These are phyloP conservation scores for Cruciata laevipes DNA, from an alignment of 257 asterid species.

Conservation along the genomic window DNA sequence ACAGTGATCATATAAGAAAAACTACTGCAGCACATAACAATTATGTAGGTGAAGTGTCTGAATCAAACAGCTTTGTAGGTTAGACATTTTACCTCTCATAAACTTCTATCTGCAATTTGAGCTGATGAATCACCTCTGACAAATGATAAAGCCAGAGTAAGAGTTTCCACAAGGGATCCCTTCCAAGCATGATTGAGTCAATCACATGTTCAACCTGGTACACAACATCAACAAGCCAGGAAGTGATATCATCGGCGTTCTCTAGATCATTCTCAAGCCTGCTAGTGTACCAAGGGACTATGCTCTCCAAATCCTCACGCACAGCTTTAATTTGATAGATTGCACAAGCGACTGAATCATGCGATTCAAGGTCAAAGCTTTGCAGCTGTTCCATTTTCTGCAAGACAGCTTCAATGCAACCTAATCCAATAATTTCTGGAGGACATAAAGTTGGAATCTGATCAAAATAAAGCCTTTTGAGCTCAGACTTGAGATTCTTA, in stretches of 20 bases:
- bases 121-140: background rate
- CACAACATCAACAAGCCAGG: background rate
- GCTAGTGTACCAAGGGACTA: background rate
- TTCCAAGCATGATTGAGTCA: conserved; percentile 7
- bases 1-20: background rate
- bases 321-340: background rate
- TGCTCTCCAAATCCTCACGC: background rate
- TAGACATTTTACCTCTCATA: too few relatives aligned
- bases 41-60: background rate
- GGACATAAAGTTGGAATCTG: background rate
- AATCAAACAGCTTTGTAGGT: background rate
- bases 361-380: background rate
- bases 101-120: background rate
- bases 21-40: too few relatives aligned
- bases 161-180: background rate
- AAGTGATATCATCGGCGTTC: background rate
- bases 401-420: background rate
- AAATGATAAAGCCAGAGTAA: conserved; percentile 14
- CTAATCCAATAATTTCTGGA: conserved; percentile 2
- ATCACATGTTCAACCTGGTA: background rate
- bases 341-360: background rate
- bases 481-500: background rate
- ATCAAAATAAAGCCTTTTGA: background rate
- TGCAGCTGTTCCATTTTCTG: background rate
- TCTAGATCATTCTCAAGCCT: background rate